Base-by-base conservation (phyloP, 768 basidiomycete species). In the Phaffia tasmanica region DNA sequence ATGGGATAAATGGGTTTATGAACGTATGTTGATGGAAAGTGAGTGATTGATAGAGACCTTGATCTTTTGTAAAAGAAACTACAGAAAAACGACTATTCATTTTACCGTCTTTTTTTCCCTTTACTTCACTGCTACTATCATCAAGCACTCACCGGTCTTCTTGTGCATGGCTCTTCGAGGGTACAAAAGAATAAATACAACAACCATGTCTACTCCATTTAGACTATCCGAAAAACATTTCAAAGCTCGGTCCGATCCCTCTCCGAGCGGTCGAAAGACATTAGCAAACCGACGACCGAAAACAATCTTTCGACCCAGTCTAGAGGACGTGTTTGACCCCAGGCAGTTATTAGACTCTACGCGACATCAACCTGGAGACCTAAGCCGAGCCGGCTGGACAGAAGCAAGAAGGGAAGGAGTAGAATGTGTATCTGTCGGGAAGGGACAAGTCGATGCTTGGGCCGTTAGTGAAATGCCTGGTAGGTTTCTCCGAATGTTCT, bases 271-370 rank as follows among this genome's bases (percentile, higher is more conserved):
- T 42, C 35, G 35, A 51, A 62, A 5, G 61, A 62, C 11, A n/a
- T 23, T 19, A 47, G 32, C 25, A 27, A 50, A 21, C n/a, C 29
- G 27, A 29, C 61, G 27, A 29, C 48, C 3, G 23, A 49, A 21
- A 18, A 25, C 35, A 48, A 32, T 23, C n/a, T 65, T 15, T n/a
- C 49, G 49, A 19, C 64, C 64, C 7, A 23, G 57, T 35, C 58
- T 65, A 9, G 49, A 53, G 11, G 64, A 65, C 57, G 64, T 65
- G 25, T 65, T 57, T 32, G 64, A 65, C 35, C 57, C 32, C 18
- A 49, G 64, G 16, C 16, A 15, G 50, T 30, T 65, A 23, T 19
- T 57, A 23, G 2, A 48, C 32, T 0, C 18, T 32, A 46, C 32
- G n/a, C 30, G 48, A 30, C 7, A 42, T 30, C 57, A 19, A 21